Base-by-base conservation (phyloP, 2,329 filamentous ascomycete species). In the Macrophomina tecta region DNA sequence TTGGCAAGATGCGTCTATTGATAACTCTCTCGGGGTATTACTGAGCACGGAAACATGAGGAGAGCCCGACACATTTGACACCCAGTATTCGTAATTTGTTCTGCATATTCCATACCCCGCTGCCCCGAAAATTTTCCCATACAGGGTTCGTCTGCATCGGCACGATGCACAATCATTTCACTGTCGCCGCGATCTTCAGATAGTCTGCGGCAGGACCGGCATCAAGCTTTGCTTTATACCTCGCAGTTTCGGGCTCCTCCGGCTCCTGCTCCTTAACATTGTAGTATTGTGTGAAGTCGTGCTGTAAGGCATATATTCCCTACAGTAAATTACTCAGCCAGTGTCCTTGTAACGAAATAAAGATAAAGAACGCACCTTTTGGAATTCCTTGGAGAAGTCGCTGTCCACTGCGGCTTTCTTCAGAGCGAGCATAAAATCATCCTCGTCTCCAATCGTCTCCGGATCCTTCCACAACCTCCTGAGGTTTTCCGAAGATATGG, bases 371-470 rank as follows among this genome's bases (percentile, higher is more conserved):
- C 23, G 2, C 14, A 75, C 75, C 68, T 71, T 61, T 66, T 74
- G 72, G 42, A 78, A 61, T 61, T 74, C 72, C 66, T 71, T 67
- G 18, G 69, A 69, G 42, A 76, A 69, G 42, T 71, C 69, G 1
- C 64, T 36, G 69, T 81, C 75, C 8, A 62, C 74, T 64, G 76
- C 74, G 0, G 76, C 74, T 46, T 74, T 71, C 38, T 75, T 69
- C 48, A 73, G 78, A 51, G 78, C 67, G 48, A 73, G 66, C 18
- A 82, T 76, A 51, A 80, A 80, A 14, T 73, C 71, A 58, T 81
- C 77, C 8, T 76, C 74, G 23, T 81, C 75, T 4, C 73, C 63
- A 1, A 76, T 77, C 6, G 67, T 75, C 34, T 80, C 74, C 0
- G 77, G 73, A 68, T 81, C 77, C 65, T 76, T 74, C 71, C 64